Evolutionary conservation across 2,329 filamentous ascomycete species (phyloP), one percentile per base, ranked within the genome.

Genomic region (Verticillium klebahnii): DNA sequence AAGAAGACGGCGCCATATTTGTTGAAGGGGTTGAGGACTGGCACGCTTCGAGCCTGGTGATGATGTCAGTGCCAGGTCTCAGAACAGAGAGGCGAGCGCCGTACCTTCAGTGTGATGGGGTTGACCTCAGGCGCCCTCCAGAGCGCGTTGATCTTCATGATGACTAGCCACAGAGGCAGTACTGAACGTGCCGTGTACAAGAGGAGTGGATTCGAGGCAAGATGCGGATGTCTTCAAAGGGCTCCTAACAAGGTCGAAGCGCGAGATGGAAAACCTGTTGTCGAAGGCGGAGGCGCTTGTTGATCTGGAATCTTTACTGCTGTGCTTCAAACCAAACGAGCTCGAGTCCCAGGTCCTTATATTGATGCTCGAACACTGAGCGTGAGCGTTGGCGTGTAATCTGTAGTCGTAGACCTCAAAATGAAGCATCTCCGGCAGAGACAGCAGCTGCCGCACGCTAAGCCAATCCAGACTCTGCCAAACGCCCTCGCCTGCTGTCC

Each of bases 1-100:
- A 93, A 92, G 76, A 96, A 96, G 0, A 95, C 92, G 7, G 92
- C 85, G 40, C 92, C 93, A 79, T 97, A 93, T 68, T 87, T 79
- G 73, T 96, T 84, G 69, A 93, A 72, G 0, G 89, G 85, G 73
- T 96, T 96, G 64, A 97, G 78, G 25, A 91, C 73, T 0, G 93
- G 93, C 56, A 97, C 85, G 0, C 90, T 90, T 63, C 84, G 86
- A 60, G 93, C 93, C 54, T 56, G 54, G 29, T 17, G 12, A 19
- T 12, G 17, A 56, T 56, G 45, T 50, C 12, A 50, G 45, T 50
- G 19, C 4, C n/a, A 3, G 19, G 11, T 14, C 19, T 23, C n/a
- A 23, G n/a, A n/a, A 50, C 12, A 8, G 19, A 50, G 45, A 8
- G n/a, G n/a, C 29, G 15, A 19, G 54, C 5, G 29, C 14, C 54